phyloP scores from a whole-genome alignment of 345 rosid species.

The Anacardium occidentale region DNA sequence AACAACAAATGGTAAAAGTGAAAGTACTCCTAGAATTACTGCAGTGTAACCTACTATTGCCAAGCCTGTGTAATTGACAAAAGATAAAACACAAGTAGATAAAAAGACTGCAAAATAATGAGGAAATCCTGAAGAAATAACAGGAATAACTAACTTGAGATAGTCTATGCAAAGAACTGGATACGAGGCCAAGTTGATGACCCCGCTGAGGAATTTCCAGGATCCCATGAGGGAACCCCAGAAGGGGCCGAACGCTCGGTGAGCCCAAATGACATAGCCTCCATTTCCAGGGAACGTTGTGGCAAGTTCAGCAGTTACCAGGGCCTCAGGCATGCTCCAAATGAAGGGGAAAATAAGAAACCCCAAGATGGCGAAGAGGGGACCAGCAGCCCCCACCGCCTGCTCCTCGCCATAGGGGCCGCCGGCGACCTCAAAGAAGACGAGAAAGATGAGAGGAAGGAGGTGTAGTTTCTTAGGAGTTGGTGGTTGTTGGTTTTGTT shows the following conservation, averaged over 20 bases:
- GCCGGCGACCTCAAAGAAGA: conserved; percentile 91
- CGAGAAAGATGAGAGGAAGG: conserved; percentile 74
- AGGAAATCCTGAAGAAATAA: conserved; percentile 60
- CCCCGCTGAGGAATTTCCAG: conserved; percentile 77
- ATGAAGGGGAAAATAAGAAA: conserved; percentile 78
- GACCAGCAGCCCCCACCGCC: conserved; percentile 75
- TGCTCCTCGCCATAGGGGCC: conserved; percentile 86
- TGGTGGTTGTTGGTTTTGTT: conserved; percentile 8
- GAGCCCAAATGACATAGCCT: conserved; percentile 83
- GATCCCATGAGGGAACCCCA: conserved; percentile 79
- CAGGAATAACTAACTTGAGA: conserved; percentile 44
- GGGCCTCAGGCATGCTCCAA: conserved; percentile 89
- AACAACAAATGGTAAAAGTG: conserved; percentile 66
- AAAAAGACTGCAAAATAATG: conserved; percentile 37
- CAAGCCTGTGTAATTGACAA: conserved; percentile 70
- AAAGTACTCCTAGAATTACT: conserved; percentile 61
- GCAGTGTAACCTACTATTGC: conserved; percentile 73
- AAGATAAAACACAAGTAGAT: conserved; percentile 47
- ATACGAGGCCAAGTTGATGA: conserved; percentile 75
- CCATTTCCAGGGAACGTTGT: conserved; percentile 86
- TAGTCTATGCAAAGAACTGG: conserved; percentile 68
- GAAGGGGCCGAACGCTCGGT: conserved; percentile 71
- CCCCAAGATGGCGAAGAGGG: conserved; percentile 63
- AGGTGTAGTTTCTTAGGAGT: conserved; percentile 53
- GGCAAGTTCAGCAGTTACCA: conserved; percentile 84